Evolutionary conservation across 306 rosid species (phyloP), one percentile per base, ranked within the genome.

Genomic region (Gastrolobium villosum): DNA sequence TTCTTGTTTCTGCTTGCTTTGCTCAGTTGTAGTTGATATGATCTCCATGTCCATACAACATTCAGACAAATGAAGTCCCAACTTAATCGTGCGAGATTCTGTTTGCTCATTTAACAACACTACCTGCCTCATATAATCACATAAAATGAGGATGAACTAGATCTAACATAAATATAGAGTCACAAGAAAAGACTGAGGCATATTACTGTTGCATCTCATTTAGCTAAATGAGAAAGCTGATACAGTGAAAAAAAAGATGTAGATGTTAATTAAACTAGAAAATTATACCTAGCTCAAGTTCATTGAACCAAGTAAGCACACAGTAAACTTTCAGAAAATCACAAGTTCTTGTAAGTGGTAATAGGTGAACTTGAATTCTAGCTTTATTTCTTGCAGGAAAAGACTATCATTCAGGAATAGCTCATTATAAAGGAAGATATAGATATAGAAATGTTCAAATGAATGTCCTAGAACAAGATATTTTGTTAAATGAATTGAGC

Each of bases 21-120:
- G 93, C 70, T 94, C 98, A 60, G 78, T 81, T 28, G 87, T 83
- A 68, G 86, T 81, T 82, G 94, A 88, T 70, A 92, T 56, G 67
- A 91, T 81, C 79, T 89, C 98, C 97, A 95, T 90, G 77, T 83
- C 91, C 40, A 81, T 55, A 61, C 97, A 89, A 43, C 90, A 74
- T 88, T 95, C 99, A 6, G 91, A 81, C 82, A 87, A 62, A 81
- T 83, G 88, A 80, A 95, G 94, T 49, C 95, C 97, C 73, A 92
- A 48, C 88, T 92, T 95, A 56, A 87, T 81, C 39, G 86, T 89
- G 70, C 98, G 99, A 61, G 92, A 83, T 81, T 95, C 99, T 1
- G 83, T 89, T 48, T 89, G 88, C 74, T 92, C 99, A 78, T 88
- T 92, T 85, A 92, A 60, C 78, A 95, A 79, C 63, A 92, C 79